Evolutionary conservation across 331 rosid species (phyloP), one percentile per base, ranked within the genome.

Genomic region (Rosa hybrid): DNA sequence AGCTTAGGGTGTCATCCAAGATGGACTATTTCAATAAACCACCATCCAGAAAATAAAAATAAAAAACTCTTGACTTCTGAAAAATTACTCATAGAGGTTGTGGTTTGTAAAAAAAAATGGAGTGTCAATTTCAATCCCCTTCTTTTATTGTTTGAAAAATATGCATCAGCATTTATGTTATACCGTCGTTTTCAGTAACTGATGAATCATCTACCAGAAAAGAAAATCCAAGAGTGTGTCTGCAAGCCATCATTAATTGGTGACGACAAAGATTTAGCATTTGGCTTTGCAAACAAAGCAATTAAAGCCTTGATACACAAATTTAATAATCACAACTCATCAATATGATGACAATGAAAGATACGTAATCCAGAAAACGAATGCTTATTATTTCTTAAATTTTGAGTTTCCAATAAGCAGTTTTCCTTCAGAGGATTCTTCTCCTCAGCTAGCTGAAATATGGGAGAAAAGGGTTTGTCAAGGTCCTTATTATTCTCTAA

Each of bases 401-500:
- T 80, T 30, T 13, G 56, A 68, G 57, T 45, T 74, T 65, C 6
- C 56, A 49, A 21, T 67, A 41, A 20, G 64, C 13, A 45, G 46
- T 42, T 83, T 76, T 79, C 68, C 76, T 9, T 56, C 45, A 38
- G 59, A 13, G 75, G 20, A 44, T 18, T 67, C 48, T 74, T 71
- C 69, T 81, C 56, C 78, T 74, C 1, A 39, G 60, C 68, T 54
- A 72, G 80, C 74, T 70, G 71, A 83, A 46, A 84, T 48, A 21
- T 78, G 46, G 12, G 20, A 54, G 60, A 30, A 59, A 60, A 51
- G 68, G 8, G 57, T 44, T 42, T 21, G 64, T 51, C 42, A 72
- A 71, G 25, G 74, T 50, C 59, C 41, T 84, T 13, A 57, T 87
- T 88, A 84, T 79, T 86, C 79, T 86, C 81, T 79, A 21, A 51